Percentiles rank a stretch among this genome's conserved stretches.
Conservation (phyloP, 78 protist species). For the Chrysochromulina tobinii region DNA sequence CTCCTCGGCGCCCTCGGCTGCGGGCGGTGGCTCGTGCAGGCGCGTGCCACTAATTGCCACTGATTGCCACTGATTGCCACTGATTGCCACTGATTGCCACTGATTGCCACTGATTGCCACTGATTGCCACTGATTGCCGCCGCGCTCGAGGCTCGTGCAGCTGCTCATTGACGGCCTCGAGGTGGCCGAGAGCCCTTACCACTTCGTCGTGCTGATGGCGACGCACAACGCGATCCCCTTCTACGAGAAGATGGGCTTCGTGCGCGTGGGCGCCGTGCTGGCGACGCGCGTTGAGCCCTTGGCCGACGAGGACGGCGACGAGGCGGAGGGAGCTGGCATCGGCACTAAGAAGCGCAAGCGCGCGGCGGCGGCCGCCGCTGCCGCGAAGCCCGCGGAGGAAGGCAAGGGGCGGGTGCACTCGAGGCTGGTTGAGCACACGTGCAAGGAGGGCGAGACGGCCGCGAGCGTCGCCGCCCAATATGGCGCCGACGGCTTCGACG, state of each 20-base stretch:
- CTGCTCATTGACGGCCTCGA: background rate
- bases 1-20: slow-evolving; percentile 49
- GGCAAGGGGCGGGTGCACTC: background rate
- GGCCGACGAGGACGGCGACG: background rate
- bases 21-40: slow-evolving; percentile 11
- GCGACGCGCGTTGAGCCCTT: no score
- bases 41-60: no score
- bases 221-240: slow-evolving; percentile 27
- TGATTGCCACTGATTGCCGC: no score
- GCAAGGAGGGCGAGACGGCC: background rate
- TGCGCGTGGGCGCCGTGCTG: slow-evolving; percentile 21
- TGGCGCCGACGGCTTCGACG: background rate
- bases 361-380: background rate
- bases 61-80: no score
- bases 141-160: background rate
- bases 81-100: no score
- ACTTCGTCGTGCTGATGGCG: background rate
- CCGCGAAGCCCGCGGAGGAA: background rate
- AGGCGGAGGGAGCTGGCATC: no score
- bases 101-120: no score
- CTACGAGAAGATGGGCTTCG: slow-evolving; percentile 38
- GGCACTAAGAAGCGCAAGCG: no score
- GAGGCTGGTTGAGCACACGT: background rate
- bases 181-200: background rate
- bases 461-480: background rate